Evolutionary conservation across 2,329 filamentous ascomycete species (phyloP).

Genomic region (Penicillium crustosum): DNA sequence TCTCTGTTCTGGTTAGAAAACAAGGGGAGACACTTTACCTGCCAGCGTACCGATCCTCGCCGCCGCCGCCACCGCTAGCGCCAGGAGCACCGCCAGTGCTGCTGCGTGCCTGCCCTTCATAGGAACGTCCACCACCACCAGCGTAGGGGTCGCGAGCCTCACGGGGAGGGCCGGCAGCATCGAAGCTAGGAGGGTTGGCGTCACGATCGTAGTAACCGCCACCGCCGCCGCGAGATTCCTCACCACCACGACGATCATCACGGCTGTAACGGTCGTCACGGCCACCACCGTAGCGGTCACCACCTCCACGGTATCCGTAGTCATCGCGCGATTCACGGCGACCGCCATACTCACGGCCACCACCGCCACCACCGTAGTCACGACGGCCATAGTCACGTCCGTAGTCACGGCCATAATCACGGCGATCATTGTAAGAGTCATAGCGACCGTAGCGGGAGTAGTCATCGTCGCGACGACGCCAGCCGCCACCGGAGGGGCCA

Average conservation of each 20-base stretch:
- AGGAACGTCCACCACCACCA: slow-evolving; percentile 34
- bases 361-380: slow-evolving; percentile 47
- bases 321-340: slow-evolving; percentile 46
- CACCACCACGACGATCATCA: slow-evolving; percentile 45
- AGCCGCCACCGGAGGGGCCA: slow-evolving; percentile 51
- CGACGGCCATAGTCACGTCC: slow-evolving; percentile 63
- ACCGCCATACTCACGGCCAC: slow-evolving; percentile 50
- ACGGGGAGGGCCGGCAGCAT: slow-evolving; percentile 39
- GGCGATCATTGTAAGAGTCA: slow-evolving; percentile 55
- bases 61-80: slow-evolving; percentile 26
- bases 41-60: slow-evolving; percentile 42
- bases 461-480: slow-evolving; percentile 47
- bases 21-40: slow-evolving; percentile 37
- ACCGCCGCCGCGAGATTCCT: slow-evolving; percentile 40
- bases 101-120: slow-evolving; percentile 32
- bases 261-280: slow-evolving; percentile 51
- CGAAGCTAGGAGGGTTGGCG: slow-evolving; percentile 50
- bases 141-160: slow-evolving; percentile 37
- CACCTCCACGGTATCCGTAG: slow-evolving; percentile 42
- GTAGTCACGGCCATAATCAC: slow-evolving; percentile 63
- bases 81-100: slow-evolving; percentile 2
- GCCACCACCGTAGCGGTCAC: slow-evolving; percentile 49
- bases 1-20: slow-evolving; percentile 25
- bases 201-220: slow-evolving; percentile 56
- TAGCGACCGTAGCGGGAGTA: slow-evolving; percentile 47